phyloP scores from a whole-genome alignment of 73 alveolate genomes.

The Symbiodinium natans region DNA sequence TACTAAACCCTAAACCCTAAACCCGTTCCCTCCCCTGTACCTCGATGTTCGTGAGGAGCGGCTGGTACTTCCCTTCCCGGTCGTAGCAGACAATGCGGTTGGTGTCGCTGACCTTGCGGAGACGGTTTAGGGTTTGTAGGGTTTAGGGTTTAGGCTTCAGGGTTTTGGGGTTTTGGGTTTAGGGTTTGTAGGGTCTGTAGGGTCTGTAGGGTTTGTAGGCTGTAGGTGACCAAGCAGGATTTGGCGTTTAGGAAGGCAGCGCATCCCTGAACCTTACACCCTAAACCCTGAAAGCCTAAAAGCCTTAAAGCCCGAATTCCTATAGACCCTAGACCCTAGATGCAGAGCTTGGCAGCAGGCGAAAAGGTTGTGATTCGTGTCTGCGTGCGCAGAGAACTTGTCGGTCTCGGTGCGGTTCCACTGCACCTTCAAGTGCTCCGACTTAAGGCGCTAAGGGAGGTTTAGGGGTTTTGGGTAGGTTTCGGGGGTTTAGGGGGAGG shows the following conservation, averaged over 20 bases:
- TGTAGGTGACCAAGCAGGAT: no score
- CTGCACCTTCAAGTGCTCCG: constrained; percentile 34
- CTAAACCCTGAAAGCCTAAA: no score
- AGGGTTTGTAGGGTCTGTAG: background rate
- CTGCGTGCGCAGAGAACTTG: constrained; percentile 93
- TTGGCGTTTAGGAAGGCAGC: no score
- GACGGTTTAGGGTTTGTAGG: no score
- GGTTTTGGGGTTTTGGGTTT: background rate
- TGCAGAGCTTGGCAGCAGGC: background rate
- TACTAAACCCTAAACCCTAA: no score
- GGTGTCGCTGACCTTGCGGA: constrained; percentile 64
- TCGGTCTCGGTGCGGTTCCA: constrained; percentile 84
- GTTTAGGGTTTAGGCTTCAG: background rate
- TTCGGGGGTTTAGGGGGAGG: no score
- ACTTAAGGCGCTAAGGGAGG: background rate
- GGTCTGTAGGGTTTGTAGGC: no score
- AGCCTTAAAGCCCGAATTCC: no score
- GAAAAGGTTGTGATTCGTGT: constrained; percentile 74
- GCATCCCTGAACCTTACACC: no score
- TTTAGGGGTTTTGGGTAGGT: no score
- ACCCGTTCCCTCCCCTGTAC: background rate
- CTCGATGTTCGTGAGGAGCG: constrained; percentile 72
- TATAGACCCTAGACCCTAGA: no score
- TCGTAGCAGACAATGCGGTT: constrained; percentile 91
- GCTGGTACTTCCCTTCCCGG: constrained; percentile 74